Evolutionary conservation across 2,329 filamentous ascomycete species (phyloP).

Genomic region (Clarireedia hainanense): DNA sequence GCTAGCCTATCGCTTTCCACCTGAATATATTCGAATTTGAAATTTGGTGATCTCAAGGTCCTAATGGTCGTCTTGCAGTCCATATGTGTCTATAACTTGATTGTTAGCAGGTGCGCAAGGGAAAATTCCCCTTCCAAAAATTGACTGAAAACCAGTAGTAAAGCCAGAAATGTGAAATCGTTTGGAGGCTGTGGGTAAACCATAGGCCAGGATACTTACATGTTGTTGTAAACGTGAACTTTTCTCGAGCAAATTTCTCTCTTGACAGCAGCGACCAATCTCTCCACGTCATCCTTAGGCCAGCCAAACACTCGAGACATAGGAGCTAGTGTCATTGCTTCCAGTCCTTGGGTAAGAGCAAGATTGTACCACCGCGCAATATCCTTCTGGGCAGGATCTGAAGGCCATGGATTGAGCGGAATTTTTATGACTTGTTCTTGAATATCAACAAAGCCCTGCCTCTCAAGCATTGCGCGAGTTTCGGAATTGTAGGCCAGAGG

Average conservation of each 20-base stretch:
- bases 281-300: slow-evolving; percentile 52
- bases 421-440: slow-evolving; percentile 60
- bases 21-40: not conserved
- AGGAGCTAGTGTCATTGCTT: slow-evolving; percentile 65
- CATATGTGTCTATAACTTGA: slow-evolving; percentile 24
- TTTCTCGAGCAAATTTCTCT: slow-evolving; percentile 61
- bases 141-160: not conserved
- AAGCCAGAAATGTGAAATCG: not conserved
- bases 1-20: not conserved
- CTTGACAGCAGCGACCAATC: slow-evolving; percentile 55
- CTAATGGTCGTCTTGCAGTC: slow-evolving; percentile 23
- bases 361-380: slow-evolving; percentile 81
- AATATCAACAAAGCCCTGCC: slow-evolving; percentile 74
- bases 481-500: slow-evolving; percentile 57
- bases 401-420: slow-evolving; percentile 67
- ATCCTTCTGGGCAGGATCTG: slow-evolving; percentile 54
- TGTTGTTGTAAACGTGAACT: slow-evolving; percentile 64
- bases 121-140: not conserved
- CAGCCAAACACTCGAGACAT: slow-evolving; percentile 59
- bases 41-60: slow-evolving; percentile 5
- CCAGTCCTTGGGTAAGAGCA: slow-evolving; percentile 63
- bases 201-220: slow-evolving; percentile 48
- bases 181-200: not conserved
- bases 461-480: slow-evolving; percentile 53
- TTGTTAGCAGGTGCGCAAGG: not conserved